Base-by-base conservation (phyloP, 495 filamentous ascomycete genomes). In the Beverwykella pulmonaria region DNA sequence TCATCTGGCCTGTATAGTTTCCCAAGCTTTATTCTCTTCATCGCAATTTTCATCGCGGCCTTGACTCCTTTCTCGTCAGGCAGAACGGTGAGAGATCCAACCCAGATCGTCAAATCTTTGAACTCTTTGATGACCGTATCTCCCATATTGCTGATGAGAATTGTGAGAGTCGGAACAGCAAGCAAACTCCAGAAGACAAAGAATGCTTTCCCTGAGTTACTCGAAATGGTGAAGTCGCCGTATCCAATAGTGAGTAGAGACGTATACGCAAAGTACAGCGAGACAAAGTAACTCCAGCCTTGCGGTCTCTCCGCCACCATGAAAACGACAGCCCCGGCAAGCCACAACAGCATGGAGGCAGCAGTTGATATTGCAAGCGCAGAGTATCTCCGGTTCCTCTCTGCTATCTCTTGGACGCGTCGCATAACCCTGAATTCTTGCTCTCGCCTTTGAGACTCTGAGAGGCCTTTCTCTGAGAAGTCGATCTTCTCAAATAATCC, bases 151-250 rank as follows among this genome's bases (percentile, higher is more conserved):
- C 85, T 88, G 62, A 97, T 93, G 27, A 96, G 81, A 41, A 94
- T 87, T 0, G 92, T 96, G 72, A 92, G 84, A 2, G 88, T 86
- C 1, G 92, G 92, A 1, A 97, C 79, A 1, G 92, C 91, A 2
- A 96, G 82, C 2, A 97, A 76, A 23, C 89, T 89, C 93, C 93
- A 98, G 65, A 96, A 86, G 8, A 98, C 89, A 77, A 94, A 96
- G 72, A 95, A 93, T 0, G 89, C 77, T 71, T 87, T 90, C 0
- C 89, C 90, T 1, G 86, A 80, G 66, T 90, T 91, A 32, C 86
- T 90, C 8, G 84, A 76, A 0, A 88, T 90, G 30, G 83, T 84
- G 30, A 87, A 80, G 65, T 96, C 91, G 2, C 92, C 92, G 69
- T 92, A 97, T 0, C 92, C 92, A 55, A 97, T 91, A 1, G 92